Evolutionary conservation across 108 stramenopile genomes (phyloP), one percentile per base, ranked within the genome.

Genomic region (Cylindrotheca closterium): DNA sequence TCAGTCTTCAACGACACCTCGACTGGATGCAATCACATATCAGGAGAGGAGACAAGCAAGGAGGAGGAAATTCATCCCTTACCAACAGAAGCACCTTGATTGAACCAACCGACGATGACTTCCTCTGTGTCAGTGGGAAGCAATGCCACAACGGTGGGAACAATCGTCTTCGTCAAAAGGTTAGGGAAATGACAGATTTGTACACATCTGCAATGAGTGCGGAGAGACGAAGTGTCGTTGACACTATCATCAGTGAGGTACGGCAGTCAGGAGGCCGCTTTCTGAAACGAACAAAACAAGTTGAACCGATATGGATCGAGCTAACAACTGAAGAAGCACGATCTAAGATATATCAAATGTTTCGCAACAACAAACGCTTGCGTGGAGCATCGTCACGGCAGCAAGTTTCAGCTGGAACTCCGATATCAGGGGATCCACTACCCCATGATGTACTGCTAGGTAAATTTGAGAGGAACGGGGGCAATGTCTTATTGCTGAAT

Each of bases 161-260:
- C 37, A 42, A 15, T 7, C 37, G 7, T 15, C 37, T 42, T 15
- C 15, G 15, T 42, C 37, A 42, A 15, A 7, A 10, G 7, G 15
- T 42, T 10, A 15, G 15, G 37, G 7, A 15, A 7, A 42, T 10
- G 7, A 10, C 37, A 42, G 37, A 42, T 10, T 7, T 42, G 10
- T 42, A 42, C 15, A 15, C 7, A 7, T 7, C 15, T 42, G 37
- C 10, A 15, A 42, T 7, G 25, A 77, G 63, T 49, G 33, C 30
- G 18, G 51, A 77, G 49, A 77, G 70, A 29, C 68, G 55, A n/a
- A 52, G 46, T 50, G 37, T 25, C 51, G 33, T 3, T 27, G 52
- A 24, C 12, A 32, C 1, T 48, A 47, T 50, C 55, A 52, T 67
- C 0, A 34, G 57, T 17, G 8, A 30, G 7, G 30, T 67, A 4